These are phyloP conservation scores for Cladophialophora exuberans DNA, from an alignment of 2,329 filamentous ascomycete species.

Conservation along the genomic window DNA sequence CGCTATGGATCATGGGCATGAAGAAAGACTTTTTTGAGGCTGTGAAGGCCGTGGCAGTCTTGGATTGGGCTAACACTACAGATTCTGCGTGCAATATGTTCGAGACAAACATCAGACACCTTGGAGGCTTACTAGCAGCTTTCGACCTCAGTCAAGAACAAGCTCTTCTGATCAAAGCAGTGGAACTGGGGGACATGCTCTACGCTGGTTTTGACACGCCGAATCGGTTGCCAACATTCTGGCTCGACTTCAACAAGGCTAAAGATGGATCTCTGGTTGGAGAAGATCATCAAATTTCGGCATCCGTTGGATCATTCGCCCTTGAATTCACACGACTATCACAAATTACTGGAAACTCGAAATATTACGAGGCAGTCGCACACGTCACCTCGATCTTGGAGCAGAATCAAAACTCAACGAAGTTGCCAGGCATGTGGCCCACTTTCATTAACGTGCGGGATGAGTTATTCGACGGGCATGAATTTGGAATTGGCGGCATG, in stretches of 20 bases:
- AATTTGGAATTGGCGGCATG: conserved; percentile 39
- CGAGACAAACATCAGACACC: conserved; percentile 86
- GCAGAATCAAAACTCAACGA: conserved; percentile 55
- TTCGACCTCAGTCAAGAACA: conserved; percentile 56
- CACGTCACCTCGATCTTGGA: conserved; percentile 61
- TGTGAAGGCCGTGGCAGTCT: conserved; percentile 52
- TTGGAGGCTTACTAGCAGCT: conserved; percentile 77
- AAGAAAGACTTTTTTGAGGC: conserved; percentile 61
- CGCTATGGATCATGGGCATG: conserved; percentile 66
- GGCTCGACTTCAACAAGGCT: conserved; percentile 38
- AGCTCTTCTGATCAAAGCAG: conserved; percentile 54
- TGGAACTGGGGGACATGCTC: conserved; percentile 58
- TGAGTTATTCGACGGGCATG: conserved; percentile 46
- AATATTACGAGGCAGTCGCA: conserved; percentile 64
- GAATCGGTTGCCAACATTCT: conserved; percentile 33
- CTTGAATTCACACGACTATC: conserved; percentile 58
- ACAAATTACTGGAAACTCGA: conserved; percentile 62
- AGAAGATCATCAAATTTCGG: conserved; percentile 25
- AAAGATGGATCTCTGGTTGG: conserved; percentile 7
- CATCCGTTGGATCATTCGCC: conserved; percentile 43
- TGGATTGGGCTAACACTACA: conserved; percentile 56
- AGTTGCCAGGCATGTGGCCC: conserved; percentile 67
- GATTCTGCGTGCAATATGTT: conserved; percentile 69
- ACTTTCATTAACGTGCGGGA: conserved; percentile 55
- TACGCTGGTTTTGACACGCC: conserved; percentile 47